Percentiles rank a stretch among this genome's conserved stretches.
phyloP scores from a whole-genome alignment of 805 yeast species.

The Yarrowia hollandica region DNA sequence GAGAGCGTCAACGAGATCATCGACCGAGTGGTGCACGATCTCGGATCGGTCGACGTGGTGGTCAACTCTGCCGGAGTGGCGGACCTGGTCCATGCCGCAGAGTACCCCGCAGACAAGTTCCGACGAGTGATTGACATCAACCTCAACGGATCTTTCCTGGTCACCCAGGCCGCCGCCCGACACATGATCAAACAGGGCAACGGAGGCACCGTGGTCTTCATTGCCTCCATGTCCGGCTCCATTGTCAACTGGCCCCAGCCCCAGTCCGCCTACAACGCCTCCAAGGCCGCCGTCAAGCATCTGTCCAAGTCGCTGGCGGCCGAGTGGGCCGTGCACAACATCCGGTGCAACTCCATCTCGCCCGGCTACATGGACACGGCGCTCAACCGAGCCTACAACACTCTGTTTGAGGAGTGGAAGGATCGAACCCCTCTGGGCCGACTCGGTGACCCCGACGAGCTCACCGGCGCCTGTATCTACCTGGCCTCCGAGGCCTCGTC shows the following conservation, averaged over 20 bases:
- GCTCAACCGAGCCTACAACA: conserved; percentile 59
- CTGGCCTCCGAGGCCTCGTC: conserved; percentile 57
- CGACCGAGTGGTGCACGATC: conserved; percentile 53
- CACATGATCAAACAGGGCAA: conserved; percentile 59
- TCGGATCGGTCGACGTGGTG: conserved; percentile 57
- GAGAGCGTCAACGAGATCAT: conserved; percentile 51
- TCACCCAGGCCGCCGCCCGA: conserved; percentile 64
- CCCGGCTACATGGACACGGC: conserved; percentile 75
- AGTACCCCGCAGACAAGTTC: conserved; percentile 63
- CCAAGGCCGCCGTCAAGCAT: conserved; percentile 71
- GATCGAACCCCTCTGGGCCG: conserved; percentile 65
- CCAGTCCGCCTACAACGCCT: conserved; percentile 68
- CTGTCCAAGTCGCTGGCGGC: conserved; percentile 67
- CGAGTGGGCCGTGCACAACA: conserved; percentile 70
- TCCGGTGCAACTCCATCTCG: conserved; percentile 64
- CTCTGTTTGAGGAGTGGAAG: conserved; percentile 58
- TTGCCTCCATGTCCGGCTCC: conserved; percentile 71
- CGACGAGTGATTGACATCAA: conserved; percentile 64
- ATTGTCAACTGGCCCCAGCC: conserved; percentile 75
- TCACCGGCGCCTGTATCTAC: conserved; percentile 65
- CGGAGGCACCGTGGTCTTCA: conserved; percentile 60
- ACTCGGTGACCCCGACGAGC: conserved; percentile 70
- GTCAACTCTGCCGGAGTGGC: conserved; percentile 69
- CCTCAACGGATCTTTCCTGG: conserved; percentile 65
- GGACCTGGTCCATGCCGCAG: conserved; percentile 68